phyloP scores from a whole-genome alignment of 2,329 filamentous ascomycete species.

The Aspergillus chevalieri region DNA sequence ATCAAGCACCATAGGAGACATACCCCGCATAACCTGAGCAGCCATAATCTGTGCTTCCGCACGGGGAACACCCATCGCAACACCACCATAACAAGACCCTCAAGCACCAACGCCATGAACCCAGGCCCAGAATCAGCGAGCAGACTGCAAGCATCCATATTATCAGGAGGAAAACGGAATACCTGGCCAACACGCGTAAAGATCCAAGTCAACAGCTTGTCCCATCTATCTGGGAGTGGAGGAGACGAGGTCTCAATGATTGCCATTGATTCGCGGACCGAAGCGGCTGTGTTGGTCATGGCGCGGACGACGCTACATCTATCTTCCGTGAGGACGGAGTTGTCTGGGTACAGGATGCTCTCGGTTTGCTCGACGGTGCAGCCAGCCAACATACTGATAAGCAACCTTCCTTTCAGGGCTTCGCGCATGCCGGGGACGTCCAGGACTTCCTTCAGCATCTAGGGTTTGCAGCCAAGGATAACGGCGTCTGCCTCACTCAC shows the following conservation, averaged over 20 bases:
- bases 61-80: conserved; percentile 57
- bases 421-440: conserved; percentile 28
- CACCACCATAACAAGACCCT: conserved; percentile 55
- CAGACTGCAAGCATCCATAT: conserved; percentile 52
- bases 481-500: conserved; percentile 34
- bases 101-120: conserved; percentile 55
- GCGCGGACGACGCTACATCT: conserved; percentile 31
- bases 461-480: conserved; percentile 44
- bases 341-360: conserved; percentile 17
- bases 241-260: conserved; percentile 45
- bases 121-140: conserved; percentile 58
- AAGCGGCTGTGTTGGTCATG: conserved; percentile 43
- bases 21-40: conserved; percentile 54
- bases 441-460: conserved; percentile 37
- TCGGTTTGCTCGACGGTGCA: conserved; percentile 34
- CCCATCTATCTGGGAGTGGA: conserved; percentile 37
- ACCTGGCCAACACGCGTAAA: conserved; percentile 48
- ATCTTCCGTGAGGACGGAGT: background rate
- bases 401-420: conserved; percentile 39
- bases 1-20: conserved; percentile 51
- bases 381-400: conserved; percentile 47
- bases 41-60: conserved; percentile 58
- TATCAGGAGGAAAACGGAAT: conserved; percentile 44
- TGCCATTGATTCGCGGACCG: conserved; percentile 41
- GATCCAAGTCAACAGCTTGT: conserved; percentile 34